A percentile compares a stretch with the other conserved stretches of the same genome.
Evolutionary conservation across 805 yeast species (phyloP).

Genomic region (Torulaspora indica): DNA sequence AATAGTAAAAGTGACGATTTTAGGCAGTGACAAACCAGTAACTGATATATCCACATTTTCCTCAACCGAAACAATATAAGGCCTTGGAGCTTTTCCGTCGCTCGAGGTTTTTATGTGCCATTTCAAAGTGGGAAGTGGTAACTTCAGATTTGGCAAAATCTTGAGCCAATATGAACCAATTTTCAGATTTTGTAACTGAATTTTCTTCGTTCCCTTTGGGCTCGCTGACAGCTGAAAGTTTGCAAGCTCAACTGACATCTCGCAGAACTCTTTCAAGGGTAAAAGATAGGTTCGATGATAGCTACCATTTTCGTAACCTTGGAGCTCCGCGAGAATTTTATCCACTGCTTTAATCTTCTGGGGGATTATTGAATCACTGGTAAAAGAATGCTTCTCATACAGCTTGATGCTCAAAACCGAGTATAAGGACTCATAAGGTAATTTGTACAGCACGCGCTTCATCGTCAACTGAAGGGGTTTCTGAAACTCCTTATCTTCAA

Average conservation of each 20-base stretch:
- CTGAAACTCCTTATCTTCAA: conserved; percentile 53
- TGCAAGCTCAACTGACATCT: conserved; percentile 49
- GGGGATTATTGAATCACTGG: conserved; percentile 37
- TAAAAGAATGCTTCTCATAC: conserved; percentile 37
- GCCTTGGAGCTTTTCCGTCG: conserved; percentile 44
- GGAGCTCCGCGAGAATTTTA: conserved; percentile 42
- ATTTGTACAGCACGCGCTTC: conserved; percentile 43
- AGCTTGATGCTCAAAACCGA: conserved; percentile 53
- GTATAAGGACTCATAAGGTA: conserved; percentile 73
- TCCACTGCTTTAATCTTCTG: conserved; percentile 53
- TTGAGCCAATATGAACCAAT: conserved; percentile 57
- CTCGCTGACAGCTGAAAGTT: conserved; percentile 27
- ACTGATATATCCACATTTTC: conserved; percentile 55
- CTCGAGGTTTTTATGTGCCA: conserved; percentile 42
- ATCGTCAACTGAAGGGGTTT: conserved; percentile 46
- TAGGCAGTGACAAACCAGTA: conserved; percentile 85
- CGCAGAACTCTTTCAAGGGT: conserved; percentile 50
- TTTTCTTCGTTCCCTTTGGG: conserved; percentile 9
- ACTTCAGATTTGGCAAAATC: conserved; percentile 38
- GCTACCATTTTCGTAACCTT: conserved; percentile 21
- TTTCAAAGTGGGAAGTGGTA: conserved; percentile 66
- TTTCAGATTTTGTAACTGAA: conserved; percentile 35
- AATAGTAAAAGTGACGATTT: conserved; percentile 54
- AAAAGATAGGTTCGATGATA: conserved; percentile 35
- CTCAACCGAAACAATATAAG: conserved; percentile 45